Evolutionary conservation across 164 flowering plant genomes (phyloP), one percentile per base, ranked within the genome.

Genomic region (Kingdonia uniflora): DNA sequence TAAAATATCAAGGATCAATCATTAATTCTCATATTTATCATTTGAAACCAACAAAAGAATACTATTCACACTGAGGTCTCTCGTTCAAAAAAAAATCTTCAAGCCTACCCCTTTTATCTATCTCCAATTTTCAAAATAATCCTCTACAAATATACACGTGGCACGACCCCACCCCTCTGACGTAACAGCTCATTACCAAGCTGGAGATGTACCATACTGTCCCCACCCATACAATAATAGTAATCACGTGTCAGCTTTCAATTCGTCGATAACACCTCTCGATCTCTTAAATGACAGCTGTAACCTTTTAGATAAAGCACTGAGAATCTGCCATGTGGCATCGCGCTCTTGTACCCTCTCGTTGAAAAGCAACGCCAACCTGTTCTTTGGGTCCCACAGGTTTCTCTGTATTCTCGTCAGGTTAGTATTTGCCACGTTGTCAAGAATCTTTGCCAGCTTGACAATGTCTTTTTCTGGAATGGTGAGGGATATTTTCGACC

Each of bases 261-360:
- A 67, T 54, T 67, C 42, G 49, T 22, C n/a, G 0, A 17, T n/a
- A n/a, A 25, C 49, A 55, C 50, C 56, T 59, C 50, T 42, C n/a
- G n/a, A n/a, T n/a, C 63, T 43, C 20, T 64, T 42, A 56, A 51
- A 55, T 14, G 82, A 72, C 66, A 75, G 56, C 37, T 67, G 58
- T 14, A 68, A 67, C 70, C 56, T 79, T 20, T 47, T 2, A 0
- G 74, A 20, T 19, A 84, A 59, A 7, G 66, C 67, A 2, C 43
- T n/a, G 0, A 87, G 35, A 0, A 83, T 68, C 52, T 81, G 95
- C 96, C 95, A 88, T 70, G 97, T 82, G 71, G 99, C 99, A 37
- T 92, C 99, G 0, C 96, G 94, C 7, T 61, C 38, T 19, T 65
- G 54, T 37, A 81, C 42, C 0, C 25, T 49, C 17, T 53, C 60